Percentiles rank a stretch among this genome's conserved stretches.
Conservation (phyloP, 805 yeast genomes). For the Saturnispora ahearnii region DNA sequence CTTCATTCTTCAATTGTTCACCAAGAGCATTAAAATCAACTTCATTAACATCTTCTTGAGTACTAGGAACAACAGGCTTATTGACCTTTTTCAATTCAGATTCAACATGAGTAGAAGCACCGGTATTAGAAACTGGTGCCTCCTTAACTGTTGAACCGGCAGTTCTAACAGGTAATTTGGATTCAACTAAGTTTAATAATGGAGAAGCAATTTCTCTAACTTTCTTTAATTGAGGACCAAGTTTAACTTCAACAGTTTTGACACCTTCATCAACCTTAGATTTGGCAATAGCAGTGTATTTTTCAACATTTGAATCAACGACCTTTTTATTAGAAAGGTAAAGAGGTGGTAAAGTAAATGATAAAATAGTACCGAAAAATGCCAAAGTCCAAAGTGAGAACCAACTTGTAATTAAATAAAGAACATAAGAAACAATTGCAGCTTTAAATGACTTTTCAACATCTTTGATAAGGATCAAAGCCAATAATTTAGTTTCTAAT, state of each 20-base stretch:
- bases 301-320: conserved; percentile 56
- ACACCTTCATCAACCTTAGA: conserved; percentile 40
- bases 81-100: conserved; percentile 3
- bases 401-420: conserved; percentile 66
- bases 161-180: conserved; percentile 55
- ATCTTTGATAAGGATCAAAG: conserved; percentile 57
- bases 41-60: conserved; percentile 6
- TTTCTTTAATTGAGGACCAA: conserved; percentile 50
- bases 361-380: conserved; percentile 44
- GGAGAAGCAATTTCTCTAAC: conserved; percentile 58
- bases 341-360: conserved; percentile 68
- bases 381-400: conserved; percentile 63
- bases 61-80: background rate
- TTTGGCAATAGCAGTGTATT: conserved; percentile 37
- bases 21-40: conserved; percentile 14
- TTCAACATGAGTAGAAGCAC: conserved; percentile 5
- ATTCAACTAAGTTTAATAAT: conserved; percentile 48
- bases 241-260: conserved; percentile 31
- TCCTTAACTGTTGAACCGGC: conserved; percentile 58
- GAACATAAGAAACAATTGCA: conserved; percentile 54
- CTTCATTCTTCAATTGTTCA: conserved; percentile 14
- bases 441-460: conserved; percentile 66
- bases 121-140: conserved; percentile 10
- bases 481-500: conserved; percentile 45
- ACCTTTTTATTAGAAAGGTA: conserved; percentile 69